Evolutionary conservation across 805 yeast genomes (phyloP).

Genomic region (Pichia phayaonensis): DNA sequence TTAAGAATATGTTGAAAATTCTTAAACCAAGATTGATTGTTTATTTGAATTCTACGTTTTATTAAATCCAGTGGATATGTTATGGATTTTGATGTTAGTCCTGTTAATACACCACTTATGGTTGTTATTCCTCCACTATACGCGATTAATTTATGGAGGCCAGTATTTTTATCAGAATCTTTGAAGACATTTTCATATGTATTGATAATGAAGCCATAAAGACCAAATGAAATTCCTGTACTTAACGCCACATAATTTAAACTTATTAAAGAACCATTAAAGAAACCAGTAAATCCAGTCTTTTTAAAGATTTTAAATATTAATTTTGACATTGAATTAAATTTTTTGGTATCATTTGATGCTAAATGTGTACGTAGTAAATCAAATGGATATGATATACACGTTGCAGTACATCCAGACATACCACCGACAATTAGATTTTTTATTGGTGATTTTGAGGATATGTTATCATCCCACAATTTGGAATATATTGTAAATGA

Average conservation of each 20-base stretch:
- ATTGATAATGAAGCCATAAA: conserved; percentile 39
- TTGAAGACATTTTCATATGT: not conserved
- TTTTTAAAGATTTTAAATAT: conserved; percentile 26
- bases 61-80: conserved; percentile 85
- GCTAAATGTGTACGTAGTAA: conserved; percentile 81
- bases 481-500: conserved; percentile 41
- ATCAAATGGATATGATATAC: conserved; percentile 82
- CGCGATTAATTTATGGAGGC: not conserved
- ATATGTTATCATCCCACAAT: not conserved
- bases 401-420: conserved; percentile 71
- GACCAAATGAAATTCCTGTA: conserved; percentile 69
- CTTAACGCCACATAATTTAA: conserved; percentile 58
- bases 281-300: conserved; percentile 40
- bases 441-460: conserved; percentile 11
- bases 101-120: conserved; percentile 68
- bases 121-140: conserved; percentile 39
- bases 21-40: conserved; percentile 12
- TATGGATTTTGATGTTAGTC: conserved; percentile 59
- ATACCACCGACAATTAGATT: conserved; percentile 54
- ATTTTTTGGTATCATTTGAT: conserved; percentile 40
- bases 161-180: not conserved
- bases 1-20: conserved; percentile 35
- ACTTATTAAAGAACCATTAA: conserved; percentile 42
- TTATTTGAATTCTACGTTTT: conserved; percentile 69
- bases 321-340: conserved; percentile 30